A percentile compares a stretch with the other conserved stretches of the same genome.
These are phyloP conservation scores for Mortierella sp. DNA, from an alignment of 371 early-diverging fungal species.

Conservation along the genomic window DNA sequence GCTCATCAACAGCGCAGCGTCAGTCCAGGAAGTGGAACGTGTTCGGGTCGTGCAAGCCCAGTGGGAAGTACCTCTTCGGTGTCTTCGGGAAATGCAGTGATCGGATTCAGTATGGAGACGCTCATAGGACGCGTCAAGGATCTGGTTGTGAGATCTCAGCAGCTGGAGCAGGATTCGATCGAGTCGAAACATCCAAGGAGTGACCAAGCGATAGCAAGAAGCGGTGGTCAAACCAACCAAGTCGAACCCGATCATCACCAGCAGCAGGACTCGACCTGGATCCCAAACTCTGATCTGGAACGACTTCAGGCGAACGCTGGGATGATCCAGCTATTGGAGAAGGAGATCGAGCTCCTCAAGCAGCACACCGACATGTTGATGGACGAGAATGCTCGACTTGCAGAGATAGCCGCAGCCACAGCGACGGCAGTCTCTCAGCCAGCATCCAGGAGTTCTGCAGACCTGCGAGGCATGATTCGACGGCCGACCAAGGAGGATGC, in stretches of 20 bases:
- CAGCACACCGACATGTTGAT: constrained; percentile 53
- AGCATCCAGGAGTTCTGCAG: background rate
- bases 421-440: constrained; percentile 21
- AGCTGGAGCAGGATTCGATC: constrained; percentile 30
- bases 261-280: constrained; percentile 23
- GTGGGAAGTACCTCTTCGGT: constrained; percentile 21
- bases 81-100: background rate
- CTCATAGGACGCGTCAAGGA: constrained; percentile 45
- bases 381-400: constrained; percentile 53
- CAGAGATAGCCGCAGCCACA: constrained; percentile 39
- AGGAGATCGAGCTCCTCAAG: constrained; percentile 48
- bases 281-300: constrained; percentile 45
- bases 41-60: constrained; percentile 20
- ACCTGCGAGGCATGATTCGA: constrained; percentile 10
- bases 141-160: constrained; percentile 23
- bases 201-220: background rate
- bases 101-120: constrained; percentile 50
- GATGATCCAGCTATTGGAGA: constrained; percentile 39
- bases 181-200: constrained; percentile 21
- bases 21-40: background rate
- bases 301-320: constrained; percentile 42
- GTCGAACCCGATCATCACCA: background rate
- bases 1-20: constrained; percentile 33
- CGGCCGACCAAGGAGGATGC: constrained; percentile 23
- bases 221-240: background rate